Percentiles rank a stretch among this genome's conserved stretches.
Evolutionary conservation across 2,329 filamentous ascomycete species (phyloP).

Genomic region (Talaromyces verruculosus): DNA sequence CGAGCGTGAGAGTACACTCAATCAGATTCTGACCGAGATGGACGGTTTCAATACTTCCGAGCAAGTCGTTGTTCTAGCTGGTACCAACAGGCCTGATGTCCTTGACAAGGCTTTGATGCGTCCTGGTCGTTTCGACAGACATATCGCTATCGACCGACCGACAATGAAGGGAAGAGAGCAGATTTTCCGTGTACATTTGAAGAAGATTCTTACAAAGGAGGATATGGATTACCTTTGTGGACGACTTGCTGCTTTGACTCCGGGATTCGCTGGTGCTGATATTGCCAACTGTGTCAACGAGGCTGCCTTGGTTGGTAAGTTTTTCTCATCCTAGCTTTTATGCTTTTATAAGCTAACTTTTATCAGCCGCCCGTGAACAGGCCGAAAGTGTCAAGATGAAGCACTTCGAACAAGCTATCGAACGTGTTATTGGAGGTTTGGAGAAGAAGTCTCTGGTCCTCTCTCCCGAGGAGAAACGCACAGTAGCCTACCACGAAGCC

Average conservation of each 20-base stretch:
- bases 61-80: slow-evolving; percentile 93
- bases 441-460: slow-evolving; percentile 97
- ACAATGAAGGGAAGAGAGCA: slow-evolving; percentile 96
- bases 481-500: slow-evolving; percentile 96
- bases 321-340: background rate
- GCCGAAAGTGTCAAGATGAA: slow-evolving; percentile 79
- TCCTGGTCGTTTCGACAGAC: slow-evolving; percentile 93
- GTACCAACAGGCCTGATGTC: slow-evolving; percentile 93
- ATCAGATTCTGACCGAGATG: slow-evolving; percentile 99
- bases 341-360: slow-evolving; percentile 40
- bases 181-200: slow-evolving; percentile 91
- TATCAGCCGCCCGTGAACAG: slow-evolving; percentile 74
- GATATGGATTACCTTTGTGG: slow-evolving; percentile 85
- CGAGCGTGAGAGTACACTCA: slow-evolving; percentile 93
- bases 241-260: slow-evolving; percentile 85
- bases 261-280: slow-evolving; percentile 94
- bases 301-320: slow-evolving; percentile 87
- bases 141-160: slow-evolving; percentile 90
- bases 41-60: slow-evolving; percentile 97
- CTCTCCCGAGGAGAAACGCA: slow-evolving; percentile 88
- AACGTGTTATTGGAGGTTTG: slow-evolving; percentile 91
- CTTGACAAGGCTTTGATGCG: slow-evolving; percentile 95
- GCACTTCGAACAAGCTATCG: slow-evolving; percentile 96
- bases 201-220: slow-evolving; percentile 91
- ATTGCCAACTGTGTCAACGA: slow-evolving; percentile 99